Base-by-base conservation (phyloP, 345 rosid species). In the Syzygium grande region DNA sequence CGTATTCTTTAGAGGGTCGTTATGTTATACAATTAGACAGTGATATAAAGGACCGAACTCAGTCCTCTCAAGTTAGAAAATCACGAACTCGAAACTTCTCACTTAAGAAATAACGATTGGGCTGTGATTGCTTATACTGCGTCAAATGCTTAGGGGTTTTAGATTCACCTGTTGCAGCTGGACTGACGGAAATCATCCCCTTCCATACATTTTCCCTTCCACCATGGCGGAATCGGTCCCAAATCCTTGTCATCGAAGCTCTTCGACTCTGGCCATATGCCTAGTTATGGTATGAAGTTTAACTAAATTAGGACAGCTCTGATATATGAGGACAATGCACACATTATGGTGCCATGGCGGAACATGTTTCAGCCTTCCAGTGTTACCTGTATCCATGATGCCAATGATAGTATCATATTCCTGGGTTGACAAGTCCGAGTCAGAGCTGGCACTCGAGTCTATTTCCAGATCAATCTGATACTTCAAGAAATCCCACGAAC, bases 401-500 rank as follows among this genome's bases (percentile, higher is more conserved):
- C 99, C 99, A 53, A 96, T 92, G 61, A 97, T 91, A 19, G 92
- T 86, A 85, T 92, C 98, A 5, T 89, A 90, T 52, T 86, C 93
- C 11, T 29, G 52, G 27, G 91, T 53, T 5, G 94, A 84, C 11
- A 93, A 87, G 55, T 90, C 88, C 12, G 90, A 51, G 49, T 86
- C 56, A 12, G 97, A 88, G 51, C 63, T 87, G 61, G 95, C 93
- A 46, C 53, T 86, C 1, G 93, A 88, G 83, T 94, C 93, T 4
- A 94, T 92, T 90, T 85, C 78, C 43, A 93, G 86, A 15, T 93
- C 91, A 84, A 92, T 93, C 90, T 93, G 95, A 80, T 93, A 92
- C 89, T 93, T 94, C 88, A 96, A 92, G 90, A 97, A 97, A 88
- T 97, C 99, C 98, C 98, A 97, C 13, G 98, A 97, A 68, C 96